Evolutionary conservation across 2,329 filamentous ascomycete genomes (phyloP).

Genomic region (Hymenoscyphus infarciens): DNA sequence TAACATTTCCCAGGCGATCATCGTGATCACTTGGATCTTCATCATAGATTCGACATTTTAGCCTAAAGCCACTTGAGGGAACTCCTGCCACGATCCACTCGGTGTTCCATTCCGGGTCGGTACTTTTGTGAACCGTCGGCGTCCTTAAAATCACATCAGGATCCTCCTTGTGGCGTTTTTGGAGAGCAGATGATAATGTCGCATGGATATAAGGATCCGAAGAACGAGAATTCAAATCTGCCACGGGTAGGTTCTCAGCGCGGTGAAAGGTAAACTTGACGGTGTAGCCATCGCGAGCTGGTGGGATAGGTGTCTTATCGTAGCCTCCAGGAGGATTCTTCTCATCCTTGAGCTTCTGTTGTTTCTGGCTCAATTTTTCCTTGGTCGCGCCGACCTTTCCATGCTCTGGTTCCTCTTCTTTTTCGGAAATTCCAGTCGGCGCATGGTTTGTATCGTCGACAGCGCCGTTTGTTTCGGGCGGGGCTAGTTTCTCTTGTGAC

Average conservation of each 20-base stretch:
- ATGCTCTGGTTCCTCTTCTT: slow-evolving; percentile 14
- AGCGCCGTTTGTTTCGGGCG: slow-evolving; percentile 10
- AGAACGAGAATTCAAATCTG: slow-evolving; percentile 71
- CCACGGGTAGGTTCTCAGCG: slow-evolving; percentile 76
- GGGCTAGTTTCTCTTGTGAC: slow-evolving; percentile 19
- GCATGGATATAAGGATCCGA: slow-evolving; percentile 82
- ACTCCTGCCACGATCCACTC: slow-evolving; percentile 88
- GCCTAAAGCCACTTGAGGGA: slow-evolving; percentile 71
- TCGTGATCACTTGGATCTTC: slow-evolving; percentile 85
- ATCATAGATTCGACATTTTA: slow-evolving; percentile 86
- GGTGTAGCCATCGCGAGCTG: slow-evolving; percentile 74
- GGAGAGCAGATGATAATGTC: slow-evolving; percentile 64
- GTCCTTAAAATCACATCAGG: slow-evolving; percentile 72
- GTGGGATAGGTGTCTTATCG: slow-evolving; percentile 73
- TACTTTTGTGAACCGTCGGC: slow-evolving; percentile 66
- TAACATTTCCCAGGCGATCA: slow-evolving; percentile 83
- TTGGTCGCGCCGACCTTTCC: slow-evolving; percentile 24
- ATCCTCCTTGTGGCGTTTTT: slow-evolving; percentile 80
- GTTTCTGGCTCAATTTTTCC: slow-evolving; percentile 32
- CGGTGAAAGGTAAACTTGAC: slow-evolving; percentile 80
- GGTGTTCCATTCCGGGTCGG: slow-evolving; percentile 76
- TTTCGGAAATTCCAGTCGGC: slow-evolving; percentile 21
- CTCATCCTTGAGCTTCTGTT: slow-evolving; percentile 34
- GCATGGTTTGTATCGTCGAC: slow-evolving; percentile 9
- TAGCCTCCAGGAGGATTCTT: slow-evolving; percentile 58